Percentiles rank a stretch among this genome's conserved stretches.
Evolutionary conservation across 805 yeast species (phyloP).

Genomic region (Ogataea philodendri): DNA sequence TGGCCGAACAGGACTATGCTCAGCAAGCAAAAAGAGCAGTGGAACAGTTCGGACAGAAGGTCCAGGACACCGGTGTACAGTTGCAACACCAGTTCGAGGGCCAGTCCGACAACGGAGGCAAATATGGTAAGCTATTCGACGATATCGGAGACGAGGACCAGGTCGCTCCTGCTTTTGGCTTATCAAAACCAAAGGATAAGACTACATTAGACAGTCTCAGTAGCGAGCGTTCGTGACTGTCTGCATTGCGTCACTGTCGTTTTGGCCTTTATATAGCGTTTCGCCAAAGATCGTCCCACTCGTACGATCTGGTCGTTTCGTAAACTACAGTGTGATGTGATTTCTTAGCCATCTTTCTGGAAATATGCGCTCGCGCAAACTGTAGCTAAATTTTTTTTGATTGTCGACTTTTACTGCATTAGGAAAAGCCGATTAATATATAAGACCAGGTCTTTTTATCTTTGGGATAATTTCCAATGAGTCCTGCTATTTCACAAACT

Average conservation of each 20-base stretch:
- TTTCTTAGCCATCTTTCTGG: not conserved
- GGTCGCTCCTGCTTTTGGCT: slow-evolving; percentile 67
- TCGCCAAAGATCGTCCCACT: too few species aligned
- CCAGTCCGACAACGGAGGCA: slow-evolving; percentile 31
- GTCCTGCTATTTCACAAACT: slow-evolving; percentile 19
- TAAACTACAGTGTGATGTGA: too few species aligned
- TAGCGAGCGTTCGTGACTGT: slow-evolving; percentile 23
- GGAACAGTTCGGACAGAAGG: slow-evolving; percentile 91
- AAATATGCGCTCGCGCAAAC: slow-evolving; percentile 3
- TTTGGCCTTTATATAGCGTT: not conserved
- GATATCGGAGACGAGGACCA: slow-evolving; percentile 44
- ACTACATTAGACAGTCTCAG: slow-evolving; percentile 53
- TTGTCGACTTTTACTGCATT: slow-evolving; percentile 10
- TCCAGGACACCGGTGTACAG: slow-evolving; percentile 81
- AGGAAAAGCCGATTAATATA: slow-evolving; percentile 5
- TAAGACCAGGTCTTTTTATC: too few species aligned
- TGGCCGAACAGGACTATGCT: slow-evolving; percentile 76
- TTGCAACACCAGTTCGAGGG: slow-evolving; percentile 56
- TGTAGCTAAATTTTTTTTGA: slow-evolving; percentile 3
- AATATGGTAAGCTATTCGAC: slow-evolving; percentile 56
- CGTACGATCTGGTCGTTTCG: too few species aligned
- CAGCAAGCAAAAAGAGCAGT: slow-evolving; percentile 88
- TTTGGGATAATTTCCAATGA: slow-evolving; percentile 9
- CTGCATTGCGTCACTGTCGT: not conserved
- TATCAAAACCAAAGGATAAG: slow-evolving; percentile 52